Evolutionary conservation across 1,139 yeast species (phyloP).

Genomic region (Hansenula sp.): DNA sequence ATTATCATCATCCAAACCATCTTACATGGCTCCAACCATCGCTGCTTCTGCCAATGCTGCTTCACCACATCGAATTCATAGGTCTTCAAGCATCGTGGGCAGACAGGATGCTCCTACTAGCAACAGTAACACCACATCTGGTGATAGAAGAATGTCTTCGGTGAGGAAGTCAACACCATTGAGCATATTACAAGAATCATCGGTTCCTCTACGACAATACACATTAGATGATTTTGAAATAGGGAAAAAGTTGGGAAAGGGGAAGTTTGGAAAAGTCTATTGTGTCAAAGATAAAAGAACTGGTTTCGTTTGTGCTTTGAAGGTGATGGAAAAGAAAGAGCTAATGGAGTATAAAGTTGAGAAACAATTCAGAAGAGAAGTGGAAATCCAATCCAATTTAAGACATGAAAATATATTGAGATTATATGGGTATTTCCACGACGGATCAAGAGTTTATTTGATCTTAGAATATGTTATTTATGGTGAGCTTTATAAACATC

Average conservation of each 20-base stretch:
- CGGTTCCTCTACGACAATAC: constrained; percentile 22
- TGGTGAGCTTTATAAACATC: constrained; percentile 81
- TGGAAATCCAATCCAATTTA: constrained; percentile 81
- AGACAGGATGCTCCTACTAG: neutral
- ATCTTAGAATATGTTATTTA: constrained; percentile 80
- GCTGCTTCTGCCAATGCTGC: constrained; percentile 20
- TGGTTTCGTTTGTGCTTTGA: constrained; percentile 84
- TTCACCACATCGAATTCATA: constrained; percentile 18
- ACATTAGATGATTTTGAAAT: constrained; percentile 69
- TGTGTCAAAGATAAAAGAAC: constrained; percentile 75
- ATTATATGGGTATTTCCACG: constrained; percentile 83
- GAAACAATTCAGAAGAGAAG: constrained; percentile 83
- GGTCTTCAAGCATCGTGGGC: constrained; percentile 2
- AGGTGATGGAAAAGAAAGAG: constrained; percentile 84
- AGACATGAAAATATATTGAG: constrained; percentile 78
- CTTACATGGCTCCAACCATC: constrained; percentile 25
- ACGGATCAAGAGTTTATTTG: constrained; percentile 72
- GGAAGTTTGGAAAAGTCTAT: constrained; percentile 90
- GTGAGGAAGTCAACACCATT: constrained; percentile 18
- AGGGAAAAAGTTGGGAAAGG: constrained; percentile 87
- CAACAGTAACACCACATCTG: neutral
- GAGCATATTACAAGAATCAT: constrained; percentile 20
- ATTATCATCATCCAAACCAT: constrained; percentile 15
- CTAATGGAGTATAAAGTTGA: constrained; percentile 75
- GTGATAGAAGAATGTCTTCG: constrained; percentile 9